These are phyloP conservation scores for Pleurotus salmoneostramineus DNA, from an alignment of 768 basidiomycete species.

Conservation along the genomic window DNA sequence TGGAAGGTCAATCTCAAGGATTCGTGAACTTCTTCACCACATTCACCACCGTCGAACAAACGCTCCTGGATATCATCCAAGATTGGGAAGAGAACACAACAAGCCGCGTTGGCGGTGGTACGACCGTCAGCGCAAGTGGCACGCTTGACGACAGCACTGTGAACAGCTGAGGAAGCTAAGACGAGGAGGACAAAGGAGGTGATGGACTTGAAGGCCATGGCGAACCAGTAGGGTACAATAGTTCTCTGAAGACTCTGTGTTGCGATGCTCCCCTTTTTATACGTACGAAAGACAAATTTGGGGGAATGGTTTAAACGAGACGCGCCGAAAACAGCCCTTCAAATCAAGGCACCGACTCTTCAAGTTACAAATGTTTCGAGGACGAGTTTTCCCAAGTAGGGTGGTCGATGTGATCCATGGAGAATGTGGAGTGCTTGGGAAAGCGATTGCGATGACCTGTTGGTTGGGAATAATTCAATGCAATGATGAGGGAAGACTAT, in stretches of 20 bases:
- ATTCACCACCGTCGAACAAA: constrained; percentile 24
- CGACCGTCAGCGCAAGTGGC: constrained; percentile 13
- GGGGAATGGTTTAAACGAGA: background rate
- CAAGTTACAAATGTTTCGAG: background rate
- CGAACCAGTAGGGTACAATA: background rate
- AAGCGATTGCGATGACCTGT: background rate
- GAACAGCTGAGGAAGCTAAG: background rate
- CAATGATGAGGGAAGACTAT: too few relatives aligned
- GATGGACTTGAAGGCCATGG: constrained; percentile 7
- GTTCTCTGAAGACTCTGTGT: background rate
- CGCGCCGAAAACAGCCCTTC: background rate
- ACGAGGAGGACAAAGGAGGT: constrained; percentile 1
- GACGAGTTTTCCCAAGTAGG: too few relatives aligned
- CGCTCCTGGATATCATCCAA: constrained; percentile 17
- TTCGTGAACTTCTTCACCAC: constrained; percentile 25
- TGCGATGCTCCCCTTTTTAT: background rate
- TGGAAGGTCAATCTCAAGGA: constrained; percentile 33
- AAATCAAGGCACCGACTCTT: background rate
- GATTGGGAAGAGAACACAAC: constrained; percentile 18
- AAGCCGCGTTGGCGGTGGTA: constrained; percentile 10
- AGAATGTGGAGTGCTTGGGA: background rate
- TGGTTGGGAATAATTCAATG: background rate
- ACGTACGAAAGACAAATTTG: background rate
- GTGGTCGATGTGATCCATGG: background rate
- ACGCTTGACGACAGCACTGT: constrained; percentile 9